Percentiles rank a stretch among this genome's conserved stretches.
Evolutionary conservation across 441 rosid genomes (phyloP).

Genomic region (Theobroma grandiflorum): DNA sequence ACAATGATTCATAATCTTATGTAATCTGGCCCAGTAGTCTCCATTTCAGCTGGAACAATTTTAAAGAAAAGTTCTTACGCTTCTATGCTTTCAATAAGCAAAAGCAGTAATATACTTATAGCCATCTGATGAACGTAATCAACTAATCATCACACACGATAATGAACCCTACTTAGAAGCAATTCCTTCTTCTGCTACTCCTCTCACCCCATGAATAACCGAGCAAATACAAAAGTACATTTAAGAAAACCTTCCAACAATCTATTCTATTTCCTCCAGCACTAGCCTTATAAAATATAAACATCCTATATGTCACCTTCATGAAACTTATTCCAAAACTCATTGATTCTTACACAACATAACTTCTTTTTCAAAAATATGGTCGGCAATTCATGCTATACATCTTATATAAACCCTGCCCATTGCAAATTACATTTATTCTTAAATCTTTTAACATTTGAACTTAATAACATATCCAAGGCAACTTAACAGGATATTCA

Average conservation of each 20-base stretch:
- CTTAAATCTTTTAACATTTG: neutral
- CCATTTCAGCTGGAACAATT: neutral
- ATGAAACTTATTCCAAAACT: neutral
- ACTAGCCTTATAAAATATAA: neutral
- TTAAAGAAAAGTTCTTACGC: neutral
- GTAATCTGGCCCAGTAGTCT: neutral
- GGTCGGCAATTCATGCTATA: neutral
- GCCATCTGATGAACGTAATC: neutral
- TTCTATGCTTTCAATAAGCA: neutral
- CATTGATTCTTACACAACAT: neutral
- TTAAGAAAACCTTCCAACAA: neutral
- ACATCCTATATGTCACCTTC: neutral
- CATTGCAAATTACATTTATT: neutral
- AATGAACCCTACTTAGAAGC: neutral
- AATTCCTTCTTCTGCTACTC: neutral
- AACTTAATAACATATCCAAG: neutral
- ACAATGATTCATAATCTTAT: neutral
- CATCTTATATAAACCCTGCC: neutral
- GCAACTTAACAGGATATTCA: neutral
- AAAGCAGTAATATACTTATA: neutral
- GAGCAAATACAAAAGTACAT: neutral
- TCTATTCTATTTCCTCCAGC: neutral
- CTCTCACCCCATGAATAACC: neutral
- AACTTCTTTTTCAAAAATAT: neutral
- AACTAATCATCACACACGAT: neutral